Conservation (phyloP, 495 filamentous ascomycete species). For the Aspergillus egyptiacus region DNA sequence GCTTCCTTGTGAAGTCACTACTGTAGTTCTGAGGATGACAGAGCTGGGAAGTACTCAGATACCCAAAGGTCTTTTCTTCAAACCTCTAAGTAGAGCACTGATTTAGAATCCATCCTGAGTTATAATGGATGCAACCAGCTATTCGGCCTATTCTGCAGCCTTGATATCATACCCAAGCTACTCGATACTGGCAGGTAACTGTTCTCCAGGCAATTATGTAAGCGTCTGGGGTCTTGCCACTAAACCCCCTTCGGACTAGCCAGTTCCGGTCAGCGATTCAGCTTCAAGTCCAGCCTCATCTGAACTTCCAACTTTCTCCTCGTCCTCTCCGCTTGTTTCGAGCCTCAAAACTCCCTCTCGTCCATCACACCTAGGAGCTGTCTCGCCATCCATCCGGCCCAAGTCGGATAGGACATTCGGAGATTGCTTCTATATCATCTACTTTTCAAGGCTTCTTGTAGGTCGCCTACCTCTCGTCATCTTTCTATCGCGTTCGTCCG, state of each 20-base stretch:
- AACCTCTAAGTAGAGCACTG: no score
- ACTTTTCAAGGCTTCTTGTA: conserved; percentile 42
- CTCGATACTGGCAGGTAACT: no score
- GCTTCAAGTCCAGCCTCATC: conserved; percentile 21
- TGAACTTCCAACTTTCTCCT: conserved; percentile 3
- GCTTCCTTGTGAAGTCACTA: no score
- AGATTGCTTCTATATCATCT: conserved; percentile 13
- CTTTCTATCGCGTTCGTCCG: conserved; percentile 21
- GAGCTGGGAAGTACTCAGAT: no score
- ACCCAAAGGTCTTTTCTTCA: no score
- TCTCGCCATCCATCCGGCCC: conserved; percentile 12
- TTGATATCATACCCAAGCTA: no score
- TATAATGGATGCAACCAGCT: no score
- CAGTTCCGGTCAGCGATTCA: no score
- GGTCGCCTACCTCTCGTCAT: conserved; percentile 36
- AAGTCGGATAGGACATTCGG: conserved; percentile 15
- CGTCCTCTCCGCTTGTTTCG: conserved; percentile 13
- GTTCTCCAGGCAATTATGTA: background rate
- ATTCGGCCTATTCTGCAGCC: no score
- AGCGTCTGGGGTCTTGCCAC: background rate
- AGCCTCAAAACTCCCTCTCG: conserved; percentile 9
- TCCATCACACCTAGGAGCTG: conserved; percentile 14
- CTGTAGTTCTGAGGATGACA: no score
- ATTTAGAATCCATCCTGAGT: no score
- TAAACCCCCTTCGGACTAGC: background rate